Evolutionary conservation across 768 basidiomycete genomes (phyloP).

Genomic region (Boletus rubropictus): DNA sequence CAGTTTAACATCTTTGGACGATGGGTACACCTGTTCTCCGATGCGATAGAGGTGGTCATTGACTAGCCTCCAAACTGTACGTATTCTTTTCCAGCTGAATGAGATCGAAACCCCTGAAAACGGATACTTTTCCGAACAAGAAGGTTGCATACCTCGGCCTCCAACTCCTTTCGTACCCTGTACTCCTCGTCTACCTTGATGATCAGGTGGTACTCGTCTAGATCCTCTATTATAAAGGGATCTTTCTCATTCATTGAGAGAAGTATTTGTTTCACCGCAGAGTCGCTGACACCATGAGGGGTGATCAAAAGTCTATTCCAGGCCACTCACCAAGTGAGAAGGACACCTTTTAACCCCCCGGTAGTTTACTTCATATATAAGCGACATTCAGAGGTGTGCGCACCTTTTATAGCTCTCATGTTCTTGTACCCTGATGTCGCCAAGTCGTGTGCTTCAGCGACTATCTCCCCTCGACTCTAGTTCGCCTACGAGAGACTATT

Average conservation of each 20-base stretch:
- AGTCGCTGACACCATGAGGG: constrained; percentile 47
- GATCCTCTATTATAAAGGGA: constrained; percentile 79
- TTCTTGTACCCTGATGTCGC: background rate
- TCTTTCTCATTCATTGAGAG: constrained; percentile 75
- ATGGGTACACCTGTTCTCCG: background rate
- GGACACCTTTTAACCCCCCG: constrained; percentile 40
- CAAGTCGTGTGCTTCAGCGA: background rate
- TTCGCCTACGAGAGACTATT: background rate
- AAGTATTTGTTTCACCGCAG: constrained; percentile 85
- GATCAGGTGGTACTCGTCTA: constrained; percentile 79
- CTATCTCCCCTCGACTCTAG: background rate
- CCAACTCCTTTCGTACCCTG: constrained; percentile 63
- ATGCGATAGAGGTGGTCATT: constrained; percentile 1
- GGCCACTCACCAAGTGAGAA: constrained; percentile 56
- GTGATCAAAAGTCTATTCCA: background rate
- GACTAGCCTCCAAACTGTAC: constrained; percentile 55
- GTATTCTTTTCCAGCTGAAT: constrained; percentile 79
- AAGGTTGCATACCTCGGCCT: constrained; percentile 52
- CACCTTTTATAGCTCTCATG: constrained; percentile 66
- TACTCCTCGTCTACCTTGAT: constrained; percentile 81
- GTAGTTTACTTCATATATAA: constrained; percentile 5
- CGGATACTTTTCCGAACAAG: background rate
- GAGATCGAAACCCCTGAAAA: background rate
- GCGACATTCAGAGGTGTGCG: constrained; percentile 13
- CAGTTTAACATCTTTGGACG: background rate